phyloP scores from a whole-genome alignment of 345 rosid genomes.

The Brassica napus region DNA sequence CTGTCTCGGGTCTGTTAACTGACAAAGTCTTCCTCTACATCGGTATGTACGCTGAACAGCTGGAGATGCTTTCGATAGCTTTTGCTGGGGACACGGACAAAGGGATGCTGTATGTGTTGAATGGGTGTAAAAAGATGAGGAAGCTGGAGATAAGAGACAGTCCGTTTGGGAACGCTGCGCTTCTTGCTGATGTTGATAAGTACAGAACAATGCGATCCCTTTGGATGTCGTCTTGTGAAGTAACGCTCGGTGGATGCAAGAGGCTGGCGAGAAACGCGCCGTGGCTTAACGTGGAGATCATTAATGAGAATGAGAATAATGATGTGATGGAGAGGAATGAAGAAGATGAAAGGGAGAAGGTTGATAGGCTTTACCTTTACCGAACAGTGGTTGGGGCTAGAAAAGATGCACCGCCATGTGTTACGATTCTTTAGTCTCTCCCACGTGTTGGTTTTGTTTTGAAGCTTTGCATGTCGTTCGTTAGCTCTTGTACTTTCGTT shows the following conservation, averaged over 20 bases:
- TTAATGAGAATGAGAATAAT: slow-evolving; percentile 58
- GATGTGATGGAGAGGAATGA: slow-evolving; percentile 24
- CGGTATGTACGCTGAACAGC: slow-evolving; percentile 77
- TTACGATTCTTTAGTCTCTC: slow-evolving; percentile 45
- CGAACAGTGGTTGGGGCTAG: slow-evolving; percentile 78
- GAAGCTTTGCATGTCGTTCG: background rate
- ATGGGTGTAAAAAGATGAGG: slow-evolving; percentile 88
- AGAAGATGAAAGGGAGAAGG: slow-evolving; percentile 46
- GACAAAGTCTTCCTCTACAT: slow-evolving; percentile 84
- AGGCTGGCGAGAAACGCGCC: slow-evolving; percentile 69
- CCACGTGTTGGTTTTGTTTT: background rate
- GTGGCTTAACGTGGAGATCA: slow-evolving; percentile 85
- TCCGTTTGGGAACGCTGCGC: slow-evolving; percentile 87
- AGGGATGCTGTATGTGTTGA: slow-evolving; percentile 82
- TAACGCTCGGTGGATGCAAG: slow-evolving; percentile 91
- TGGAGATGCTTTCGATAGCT: slow-evolving; percentile 95
- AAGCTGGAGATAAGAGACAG: slow-evolving; percentile 90
- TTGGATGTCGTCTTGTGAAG: slow-evolving; percentile 99
- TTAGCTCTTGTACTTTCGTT: background rate
- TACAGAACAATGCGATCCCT: slow-evolving; percentile 99
- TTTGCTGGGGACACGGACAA: slow-evolving; percentile 89
- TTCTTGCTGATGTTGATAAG: slow-evolving; percentile 77
- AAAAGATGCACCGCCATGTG: slow-evolving; percentile 76
- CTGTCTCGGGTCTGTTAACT: slow-evolving; percentile 73
- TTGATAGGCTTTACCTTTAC: slow-evolving; percentile 82